Evolutionary conservation across 805 yeast genomes (phyloP), one percentile per base, ranked within the genome.

Genomic region (Saccharomycopsis sp.): DNA sequence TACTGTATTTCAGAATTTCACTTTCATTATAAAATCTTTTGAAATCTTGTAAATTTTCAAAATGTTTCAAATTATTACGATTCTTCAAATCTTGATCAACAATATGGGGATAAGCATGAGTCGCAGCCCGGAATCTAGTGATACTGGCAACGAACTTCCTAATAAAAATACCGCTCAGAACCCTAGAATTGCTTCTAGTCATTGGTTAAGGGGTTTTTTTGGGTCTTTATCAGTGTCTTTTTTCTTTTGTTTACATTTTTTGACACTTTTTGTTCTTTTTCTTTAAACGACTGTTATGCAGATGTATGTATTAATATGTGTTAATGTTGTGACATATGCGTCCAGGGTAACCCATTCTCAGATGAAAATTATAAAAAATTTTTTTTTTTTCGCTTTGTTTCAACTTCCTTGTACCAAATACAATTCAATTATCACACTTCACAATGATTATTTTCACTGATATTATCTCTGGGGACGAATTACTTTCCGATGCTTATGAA

Each of bases 401-500:
- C 26, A 8, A 6, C 10, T 23, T 8, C 26, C 10, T 23, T 23
- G 6, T 10, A 23, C 10, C 26, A 8, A 10, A 23, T n/a, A n/a
- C n/a, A n/a, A n/a, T n/a, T n/a, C n/a, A n/a, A n/a, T n/a, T n/a
- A n/a, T n/a, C 29, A n/a, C 31, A 14, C 20, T 20, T 20, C 36
- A 40, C 21, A 25, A 40, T 40, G 43, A 40, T 41, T 36, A 36
- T 41, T 41, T 41, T 41, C 29, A 36, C 36, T 68, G 98, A 89
- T 72, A 68, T 87, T 64, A 64, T 89, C 69, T 82, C 96, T 53
- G 84, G 82, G 62, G 98, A 89, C 74, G 98, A 89, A 76, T 72
- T 83, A 59, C 72, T 89, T 69, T 92, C 98, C 52, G 96, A 88
- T 63, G 98, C 98, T 61, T 92, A 88, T 77, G 94, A 85, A 67